Base-by-base conservation (phyloP, 371 early-diverging fungal genomes). In the Actinomortierella wolfii region DNA sequence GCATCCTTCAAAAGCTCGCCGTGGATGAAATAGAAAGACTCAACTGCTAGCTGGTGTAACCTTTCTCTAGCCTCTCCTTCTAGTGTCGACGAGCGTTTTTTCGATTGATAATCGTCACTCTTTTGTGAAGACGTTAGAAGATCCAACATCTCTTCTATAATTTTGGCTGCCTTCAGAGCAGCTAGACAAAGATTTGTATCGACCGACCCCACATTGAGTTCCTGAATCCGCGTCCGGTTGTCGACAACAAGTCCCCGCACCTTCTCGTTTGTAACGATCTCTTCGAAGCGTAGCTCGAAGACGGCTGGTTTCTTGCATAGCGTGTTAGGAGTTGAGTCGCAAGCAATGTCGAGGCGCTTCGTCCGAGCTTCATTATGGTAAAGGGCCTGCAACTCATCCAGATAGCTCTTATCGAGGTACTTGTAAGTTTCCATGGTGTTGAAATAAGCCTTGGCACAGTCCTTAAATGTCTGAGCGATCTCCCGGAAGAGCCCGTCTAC, bases 231-330 rank as follows among this genome's bases (percentile, higher is more conserved):
- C 20, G 58, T 54, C 9, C 74, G 60, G 28, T 73, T 73, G 47
- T 73, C 74, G 41, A 73, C 26, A 24, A 73, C 67, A 24, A 60
- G 59, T 14, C 15, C 3, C 49, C 51, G 53, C 47, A 73, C 55
- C 20, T 56, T 39, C 8, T 73, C 74, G 25, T 73, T 73, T 29
- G 59, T 23, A 11, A 73, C 60, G 51, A 67, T 63, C 28, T 68
- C 67, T 9, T 64, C 70, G 23, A 75, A 75, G 11, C 57, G 51
- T 24, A 69, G 49, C 24, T 65, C 63, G n/a, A 78, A 62, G 8
- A 49, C 53, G 0, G 80, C 79, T 1, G 79, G 76, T 8, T 63
- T 57, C 24, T 67, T 65, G 56, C 82, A 82, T 1, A 55, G 57
- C 0, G 62, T 48, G 43, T 71, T 62, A 3, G 79, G 79, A 1